Evolutionary conservation across 2,329 filamentous ascomycete genomes (phyloP), one percentile per base, ranked within the genome.

Genomic region (Pseudogymnoascus sp.): DNA sequence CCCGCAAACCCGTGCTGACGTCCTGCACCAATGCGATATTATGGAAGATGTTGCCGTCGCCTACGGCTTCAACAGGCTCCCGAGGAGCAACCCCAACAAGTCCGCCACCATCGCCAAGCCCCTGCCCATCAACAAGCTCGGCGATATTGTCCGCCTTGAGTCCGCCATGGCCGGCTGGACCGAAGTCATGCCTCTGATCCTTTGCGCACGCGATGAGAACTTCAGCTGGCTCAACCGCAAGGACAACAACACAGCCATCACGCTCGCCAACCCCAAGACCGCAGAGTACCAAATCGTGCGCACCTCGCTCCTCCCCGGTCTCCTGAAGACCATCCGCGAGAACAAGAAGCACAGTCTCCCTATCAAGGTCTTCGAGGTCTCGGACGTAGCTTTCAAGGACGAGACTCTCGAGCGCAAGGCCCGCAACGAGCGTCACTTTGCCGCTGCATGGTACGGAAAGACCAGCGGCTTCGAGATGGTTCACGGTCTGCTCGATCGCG

Each of bases 1-100:
- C 23, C 95, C 95, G 7, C 86, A 93, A 34, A 97, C 93, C 57
- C 86, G 95, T 67, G 93, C 95, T 59, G 95, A 99, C 75, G 88
- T 99, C 45, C 86, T 99, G 34, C 95, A 99, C 76, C 90, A 97
- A 73, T 96, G 92, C 71, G 95, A 99, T 74, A 90, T 99, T 69
- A 99, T 99, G 93, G 95, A 99, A 78, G 96, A 99, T 74, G 87
- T 96, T 18, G 95, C 92, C 42, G 95, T 99, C 68, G 92, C 91
- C 62, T 97, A 97, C 75, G 95, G 96, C 68, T 99, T 96, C 84
- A 99, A 99, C 82, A 91, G 90, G 67, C 87, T 99, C 16, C 93
- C 93, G 1, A 88, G 92, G 62, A 86, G 88, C 60, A 91, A 93
- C 72, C 92, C 93, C 7, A 92, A 87, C 76, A 93, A 92, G 73